phyloP scores from a whole-genome alignment of 306 rosid genomes.

The Rubus idaeus region DNA sequence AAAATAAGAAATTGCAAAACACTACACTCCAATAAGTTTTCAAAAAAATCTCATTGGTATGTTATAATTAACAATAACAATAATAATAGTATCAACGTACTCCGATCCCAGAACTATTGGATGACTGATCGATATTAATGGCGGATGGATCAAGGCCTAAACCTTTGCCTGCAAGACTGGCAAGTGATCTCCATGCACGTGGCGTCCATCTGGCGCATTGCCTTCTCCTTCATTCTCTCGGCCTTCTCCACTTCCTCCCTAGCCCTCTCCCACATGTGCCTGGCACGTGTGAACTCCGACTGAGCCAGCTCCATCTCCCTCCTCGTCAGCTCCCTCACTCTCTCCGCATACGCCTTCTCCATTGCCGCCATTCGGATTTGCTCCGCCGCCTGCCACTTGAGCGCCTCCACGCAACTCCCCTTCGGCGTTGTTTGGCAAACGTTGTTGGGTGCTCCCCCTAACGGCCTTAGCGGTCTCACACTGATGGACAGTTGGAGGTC shows the following conservation, averaged over 20 bases:
- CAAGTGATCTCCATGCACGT: constrained; percentile 98
- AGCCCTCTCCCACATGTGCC: constrained; percentile 95
- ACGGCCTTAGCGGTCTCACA: constrained; percentile 40
- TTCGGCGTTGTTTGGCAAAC: constrained; percentile 16
- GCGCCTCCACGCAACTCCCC: constrained; percentile 50
- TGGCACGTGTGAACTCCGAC: constrained; percentile 80
- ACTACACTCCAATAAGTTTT: background rate
- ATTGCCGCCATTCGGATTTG: constrained; percentile 83
- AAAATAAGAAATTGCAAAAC: background rate
- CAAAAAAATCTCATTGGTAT: background rate
- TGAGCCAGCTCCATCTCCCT: constrained; percentile 97
- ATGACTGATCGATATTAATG: background rate
- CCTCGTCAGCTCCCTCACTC: constrained; percentile 78
- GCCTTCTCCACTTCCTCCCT: constrained; percentile 83
- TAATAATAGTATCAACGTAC: background rate
- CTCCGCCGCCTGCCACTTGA: constrained; percentile 98
- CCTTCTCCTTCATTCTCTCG: constrained; percentile 76
- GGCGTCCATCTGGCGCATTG: constrained; percentile 54
- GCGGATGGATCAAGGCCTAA: constrained; percentile 40
- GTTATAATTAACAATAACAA: background rate
- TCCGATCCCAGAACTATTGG: background rate
- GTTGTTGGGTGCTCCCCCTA: background rate
- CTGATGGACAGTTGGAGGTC: constrained; percentile 90
- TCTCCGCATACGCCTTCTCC: constrained; percentile 94
- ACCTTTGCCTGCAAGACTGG: constrained; percentile 93